A percentile compares a stretch with the other conserved stretches of the same genome.
Conservation (phyloP, 768 basidiomycete species). For the Collybiopsis confluens region DNA sequence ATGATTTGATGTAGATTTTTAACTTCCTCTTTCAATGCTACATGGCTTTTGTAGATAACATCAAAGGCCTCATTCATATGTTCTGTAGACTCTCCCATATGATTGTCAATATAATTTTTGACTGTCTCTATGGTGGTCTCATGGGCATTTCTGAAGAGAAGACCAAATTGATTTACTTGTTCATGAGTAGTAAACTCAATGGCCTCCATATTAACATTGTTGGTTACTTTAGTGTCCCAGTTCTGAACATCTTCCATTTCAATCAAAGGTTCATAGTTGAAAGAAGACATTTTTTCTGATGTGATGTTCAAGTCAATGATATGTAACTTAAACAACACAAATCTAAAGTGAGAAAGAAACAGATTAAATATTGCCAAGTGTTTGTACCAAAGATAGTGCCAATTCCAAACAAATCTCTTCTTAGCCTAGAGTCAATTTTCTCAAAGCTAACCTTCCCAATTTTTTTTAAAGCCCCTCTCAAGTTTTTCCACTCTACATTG, state of each 20-base stretch:
- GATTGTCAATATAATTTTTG: background rate
- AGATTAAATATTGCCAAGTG: too few relatives aligned
- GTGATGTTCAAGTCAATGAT: too few relatives aligned
- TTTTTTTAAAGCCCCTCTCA: too few relatives aligned
- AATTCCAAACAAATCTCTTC: too few relatives aligned
- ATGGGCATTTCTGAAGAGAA: background rate
- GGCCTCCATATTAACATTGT: background rate
- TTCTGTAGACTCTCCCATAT: background rate
- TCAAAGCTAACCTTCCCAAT: too few relatives aligned
- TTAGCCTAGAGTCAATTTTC: too few relatives aligned
- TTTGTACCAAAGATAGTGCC: too few relatives aligned
- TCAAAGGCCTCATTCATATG: conserved; percentile 1
- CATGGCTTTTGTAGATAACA: background rate
- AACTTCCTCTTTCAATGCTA: background rate
- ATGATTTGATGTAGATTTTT: background rate
- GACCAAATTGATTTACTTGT: background rate
- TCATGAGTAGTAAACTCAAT: background rate
- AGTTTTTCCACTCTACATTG: too few relatives aligned
- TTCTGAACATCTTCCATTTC: background rate
- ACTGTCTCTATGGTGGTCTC: background rate
- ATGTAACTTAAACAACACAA: too few relatives aligned
- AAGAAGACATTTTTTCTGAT: conserved; percentile 2
- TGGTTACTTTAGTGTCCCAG: background rate
- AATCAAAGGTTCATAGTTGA: background rate
- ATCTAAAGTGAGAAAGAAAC: too few relatives aligned